A percentile compares a stretch with the other conserved stretches of the same genome.
Evolutionary conservation across 1,284 basidiomycete genomes (phyloP).

Genomic region (Ceratobasidium sp.): DNA sequence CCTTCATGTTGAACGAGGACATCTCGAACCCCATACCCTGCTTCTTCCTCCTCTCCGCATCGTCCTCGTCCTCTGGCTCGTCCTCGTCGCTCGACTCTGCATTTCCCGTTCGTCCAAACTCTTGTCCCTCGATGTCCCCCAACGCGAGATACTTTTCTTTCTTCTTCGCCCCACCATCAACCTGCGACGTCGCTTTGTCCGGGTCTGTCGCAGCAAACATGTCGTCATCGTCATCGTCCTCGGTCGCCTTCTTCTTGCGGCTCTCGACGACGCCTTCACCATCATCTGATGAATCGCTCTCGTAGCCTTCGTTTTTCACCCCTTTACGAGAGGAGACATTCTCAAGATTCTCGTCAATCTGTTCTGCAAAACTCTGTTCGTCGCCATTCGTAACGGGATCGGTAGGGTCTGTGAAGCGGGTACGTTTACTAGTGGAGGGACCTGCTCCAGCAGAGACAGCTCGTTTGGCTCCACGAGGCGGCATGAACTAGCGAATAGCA

Average conservation of each 20-base stretch:
- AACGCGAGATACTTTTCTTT: conserved; percentile 84
- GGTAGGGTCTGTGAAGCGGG: conserved; percentile 46
- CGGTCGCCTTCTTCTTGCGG: conserved; percentile 67
- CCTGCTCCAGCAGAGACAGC: conserved; percentile 38
- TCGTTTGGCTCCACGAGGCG: conserved; percentile 40
- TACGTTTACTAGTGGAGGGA: conserved; percentile 46
- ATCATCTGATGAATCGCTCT: conserved; percentile 93
- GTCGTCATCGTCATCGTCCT: conserved; percentile 71
- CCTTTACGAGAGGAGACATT: conserved; percentile 71
- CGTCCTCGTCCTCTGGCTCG: conserved; percentile 83
- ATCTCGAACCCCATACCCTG: conserved; percentile 93
- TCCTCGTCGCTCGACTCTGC: conserved; percentile 66
- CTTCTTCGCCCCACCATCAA: conserved; percentile 64
- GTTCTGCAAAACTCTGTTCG: conserved; percentile 68
- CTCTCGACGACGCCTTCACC: conserved; percentile 89
- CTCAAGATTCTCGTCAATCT: conserved; percentile 74
- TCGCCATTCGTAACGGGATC: conserved; percentile 46
- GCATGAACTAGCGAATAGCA: background rate
- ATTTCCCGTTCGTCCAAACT: conserved; percentile 71
- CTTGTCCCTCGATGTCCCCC: conserved; percentile 96
- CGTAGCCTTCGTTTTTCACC: conserved; percentile 90
- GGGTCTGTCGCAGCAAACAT: conserved; percentile 86
- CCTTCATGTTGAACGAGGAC: conserved; percentile 98
- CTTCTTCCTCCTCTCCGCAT: conserved; percentile 77
- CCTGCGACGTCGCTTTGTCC: conserved; percentile 63